Evolutionary conservation across 805 yeast species (phyloP).

Genomic region (Wickerhamomyces mucosus): DNA sequence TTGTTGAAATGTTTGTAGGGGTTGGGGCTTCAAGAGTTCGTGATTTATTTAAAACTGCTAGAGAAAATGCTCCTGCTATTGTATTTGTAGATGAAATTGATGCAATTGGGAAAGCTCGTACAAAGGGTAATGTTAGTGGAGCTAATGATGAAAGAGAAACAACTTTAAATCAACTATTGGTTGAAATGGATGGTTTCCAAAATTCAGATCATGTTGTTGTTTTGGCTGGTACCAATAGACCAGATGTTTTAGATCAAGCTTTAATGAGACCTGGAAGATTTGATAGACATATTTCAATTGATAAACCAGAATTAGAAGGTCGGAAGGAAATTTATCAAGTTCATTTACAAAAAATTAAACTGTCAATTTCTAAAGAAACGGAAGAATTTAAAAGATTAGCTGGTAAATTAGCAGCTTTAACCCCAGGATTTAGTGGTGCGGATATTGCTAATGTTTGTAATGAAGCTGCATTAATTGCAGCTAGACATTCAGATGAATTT

Average conservation of each 20-base stretch:
- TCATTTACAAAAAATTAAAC: slow-evolving; percentile 64
- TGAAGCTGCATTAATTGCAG: slow-evolving; percentile 96
- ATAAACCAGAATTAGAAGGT: slow-evolving; percentile 91
- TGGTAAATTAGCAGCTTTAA: slow-evolving; percentile 87
- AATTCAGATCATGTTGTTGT: slow-evolving; percentile 91
- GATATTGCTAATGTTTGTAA: slow-evolving; percentile 96
- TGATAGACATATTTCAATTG: slow-evolving; percentile 86
- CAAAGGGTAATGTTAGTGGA: slow-evolving; percentile 63
- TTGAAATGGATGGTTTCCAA: slow-evolving; percentile 98
- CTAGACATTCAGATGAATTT: slow-evolving; percentile 62
- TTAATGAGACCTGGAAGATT: slow-evolving; percentile 96
- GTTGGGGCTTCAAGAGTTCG: slow-evolving; percentile 98
- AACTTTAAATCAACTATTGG: slow-evolving; percentile 88
- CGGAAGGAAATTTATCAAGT: slow-evolving; percentile 88
- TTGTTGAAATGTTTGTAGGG: slow-evolving; percentile 98
- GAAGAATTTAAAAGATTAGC: slow-evolving; percentile 47
- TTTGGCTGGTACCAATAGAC: slow-evolving; percentile 93
- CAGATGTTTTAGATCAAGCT: slow-evolving; percentile 90
- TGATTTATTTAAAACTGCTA: slow-evolving; percentile 84
- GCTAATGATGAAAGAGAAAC: slow-evolving; percentile 96
- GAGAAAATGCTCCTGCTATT: slow-evolving; percentile 90
- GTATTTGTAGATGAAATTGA: slow-evolving; percentile 98
- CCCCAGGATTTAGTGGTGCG: slow-evolving; percentile 98
- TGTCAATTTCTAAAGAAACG: slow-evolving; percentile 34
- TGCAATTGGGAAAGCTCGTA: slow-evolving; percentile 94